phyloP scores from a whole-genome alignment of 2,329 filamentous ascomycete species.

The Epichloe baconii region DNA sequence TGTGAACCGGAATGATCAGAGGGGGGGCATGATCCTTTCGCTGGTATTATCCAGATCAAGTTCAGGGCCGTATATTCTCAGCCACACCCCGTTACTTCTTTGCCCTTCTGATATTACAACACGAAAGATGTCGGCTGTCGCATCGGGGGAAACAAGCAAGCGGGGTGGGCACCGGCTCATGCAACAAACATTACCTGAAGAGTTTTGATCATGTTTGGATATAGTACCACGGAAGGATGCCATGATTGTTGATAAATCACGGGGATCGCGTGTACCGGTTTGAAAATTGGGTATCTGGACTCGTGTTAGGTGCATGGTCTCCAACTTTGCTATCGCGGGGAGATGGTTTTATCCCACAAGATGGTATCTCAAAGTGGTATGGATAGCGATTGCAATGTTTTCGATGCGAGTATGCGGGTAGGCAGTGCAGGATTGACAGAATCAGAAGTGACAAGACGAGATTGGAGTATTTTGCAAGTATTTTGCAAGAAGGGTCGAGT shows the following conservation, averaged over 20 bases:
- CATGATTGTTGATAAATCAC: conserved; percentile 16
- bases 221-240: conserved; percentile 21
- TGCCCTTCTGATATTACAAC: not conserved
- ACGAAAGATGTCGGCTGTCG: not conserved
- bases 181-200: conserved; percentile 36
- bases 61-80: conserved; percentile 88
- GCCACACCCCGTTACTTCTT: conserved; percentile 17
- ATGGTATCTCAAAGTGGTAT: not conserved
- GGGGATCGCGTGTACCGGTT: conserved; percentile 15
- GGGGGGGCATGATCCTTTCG: conserved; percentile 92
- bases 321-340: not conserved
- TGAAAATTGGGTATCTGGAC: conserved; percentile 4
- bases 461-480: too few species aligned
- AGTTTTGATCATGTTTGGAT: conserved; percentile 23
- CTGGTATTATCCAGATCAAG: conserved; percentile 99
- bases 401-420: not conserved
- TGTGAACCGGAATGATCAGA: conserved; percentile 13
- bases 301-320: conserved; percentile 4
- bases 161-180: conserved; percentile 48
- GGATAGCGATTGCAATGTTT: not conserved
- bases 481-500: not conserved
- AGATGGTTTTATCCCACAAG: not conserved
- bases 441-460: not conserved
- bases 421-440: not conserved
- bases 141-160: not conserved